Evolutionary conservation across 192 early-diverging fungal species (phyloP), one percentile per base, ranked within the genome.

Genomic region (Polychytrium aggregatum): DNA sequence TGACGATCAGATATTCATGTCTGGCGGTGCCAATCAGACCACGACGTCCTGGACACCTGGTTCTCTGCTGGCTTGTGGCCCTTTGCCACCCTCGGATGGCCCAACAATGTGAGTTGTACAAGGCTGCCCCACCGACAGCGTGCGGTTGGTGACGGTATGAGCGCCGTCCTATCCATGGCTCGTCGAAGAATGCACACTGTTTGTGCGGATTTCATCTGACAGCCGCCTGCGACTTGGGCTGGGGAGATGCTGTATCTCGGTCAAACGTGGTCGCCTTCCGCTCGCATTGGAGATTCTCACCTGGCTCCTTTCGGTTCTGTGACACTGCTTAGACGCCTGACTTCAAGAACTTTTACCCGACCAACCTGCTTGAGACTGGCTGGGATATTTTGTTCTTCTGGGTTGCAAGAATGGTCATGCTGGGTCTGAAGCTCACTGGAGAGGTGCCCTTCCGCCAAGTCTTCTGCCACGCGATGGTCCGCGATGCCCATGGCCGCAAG

Each of bases 331-430:
- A 81, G 68, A 96, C 90, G 1, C 61, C 66, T 0, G 92, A 98
- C 61, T 66, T 90, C 46, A 54, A 81, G 40, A 71, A 66, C 39
- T 97, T 89, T 72, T 98, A 90, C 62, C 96, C 96, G 6, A 87
- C 88, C 41, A 66, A 78, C 2, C 55, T 98, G 22, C 71, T 98
- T 22, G 96, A 98, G 70, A 98, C 92, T 52, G 96, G 96, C 11
- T 87, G 86, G 84, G 96, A 98, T 68, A 98, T 98, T 65, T 60
- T 98, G 50, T 97, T 97, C 82, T 97, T 94, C 82, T 98, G 96
- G 96, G 92, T 97, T 40, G 92, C 92, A 13, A 79, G 96, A 50
- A 98, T 98, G 96, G 90, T 98, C 34, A 98, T 98, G 96, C 64
- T 98, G 52, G 87, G 90, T 58, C 86, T 90, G 46, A 87, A 93